Evolutionary conservation across 2,329 filamentous ascomycete species (phyloP).

Genomic region (Trichoderma koningii): DNA sequence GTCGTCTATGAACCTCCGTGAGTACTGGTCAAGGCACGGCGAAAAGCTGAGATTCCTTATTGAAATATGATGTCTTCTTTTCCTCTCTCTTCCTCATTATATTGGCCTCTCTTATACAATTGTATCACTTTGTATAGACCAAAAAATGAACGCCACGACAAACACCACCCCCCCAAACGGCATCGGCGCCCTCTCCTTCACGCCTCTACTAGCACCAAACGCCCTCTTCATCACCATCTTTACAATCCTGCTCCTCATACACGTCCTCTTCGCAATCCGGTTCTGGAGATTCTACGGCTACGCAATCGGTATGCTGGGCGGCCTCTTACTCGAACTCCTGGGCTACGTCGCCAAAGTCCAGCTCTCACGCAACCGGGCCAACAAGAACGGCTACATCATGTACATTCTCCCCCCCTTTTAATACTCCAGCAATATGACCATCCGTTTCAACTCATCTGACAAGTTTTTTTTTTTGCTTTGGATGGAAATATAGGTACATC

Average conservation of each 20-base stretch:
- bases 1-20: no score
- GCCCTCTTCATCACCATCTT: neutral
- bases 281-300: conserved; percentile 20
- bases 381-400: conserved; percentile 24
- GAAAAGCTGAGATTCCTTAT: neutral
- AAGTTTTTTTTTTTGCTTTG: no score
- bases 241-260: neutral
- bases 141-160: neutral
- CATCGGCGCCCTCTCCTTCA: conserved; percentile 11
- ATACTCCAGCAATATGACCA: no score
- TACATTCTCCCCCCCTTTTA: neutral
- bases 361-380: conserved; percentile 6
- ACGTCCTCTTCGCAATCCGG: neutral
- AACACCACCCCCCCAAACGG: conserved; percentile 9
- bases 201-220: conserved; percentile 1
- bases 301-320: conserved; percentile 10
- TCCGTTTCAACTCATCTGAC: neutral
- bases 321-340: conserved; percentile 6
- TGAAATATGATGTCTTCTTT: no score
- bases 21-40: no score
- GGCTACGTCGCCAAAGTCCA: conserved; percentile 17
- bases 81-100: no score
- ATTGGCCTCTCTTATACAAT: no score
- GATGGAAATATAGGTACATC: neutral
- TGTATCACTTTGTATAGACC: neutral